Evolutionary conservation across 1,284 basidiomycete species (phyloP).

Genomic region (Puccinia triticina): DNA sequence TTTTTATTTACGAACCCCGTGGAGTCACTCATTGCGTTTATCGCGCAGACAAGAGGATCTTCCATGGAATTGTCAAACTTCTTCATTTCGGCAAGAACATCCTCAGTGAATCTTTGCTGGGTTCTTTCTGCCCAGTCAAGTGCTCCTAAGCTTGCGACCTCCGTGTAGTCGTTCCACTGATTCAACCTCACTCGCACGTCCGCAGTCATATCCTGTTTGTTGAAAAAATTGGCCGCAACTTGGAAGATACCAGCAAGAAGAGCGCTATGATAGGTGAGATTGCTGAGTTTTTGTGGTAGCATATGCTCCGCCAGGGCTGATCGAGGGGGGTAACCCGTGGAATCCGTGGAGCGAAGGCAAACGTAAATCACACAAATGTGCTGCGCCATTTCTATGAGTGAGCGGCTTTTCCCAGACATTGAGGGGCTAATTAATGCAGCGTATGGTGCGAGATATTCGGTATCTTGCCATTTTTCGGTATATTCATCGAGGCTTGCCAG

Average conservation of each 20-base stretch:
- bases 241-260: not conserved
- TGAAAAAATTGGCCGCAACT: conserved; percentile 3
- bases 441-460: not conserved
- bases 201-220: not conserved
- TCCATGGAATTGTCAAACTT: not conserved
- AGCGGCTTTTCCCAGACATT: conserved; percentile 14
- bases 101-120: not conserved
- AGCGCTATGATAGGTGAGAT: not conserved
- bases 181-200: not conserved
- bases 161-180: not conserved
- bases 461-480: not conserved
- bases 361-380: conserved; percentile 18
- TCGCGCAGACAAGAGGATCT: not conserved
- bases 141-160: not conserved
- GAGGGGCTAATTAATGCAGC: conserved; percentile 14
- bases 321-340: not conserved
- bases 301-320: conserved; percentile 1
- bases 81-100: not conserved
- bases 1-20: not conserved
- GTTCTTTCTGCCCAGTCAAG: not conserved
- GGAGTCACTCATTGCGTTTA: not conserved
- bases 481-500: not conserved
- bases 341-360: conserved; percentile 2
- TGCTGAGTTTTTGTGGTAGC: not conserved
- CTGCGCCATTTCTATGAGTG: not conserved